Conservation (phyloP, 257 asterid genomes). For the Fraxinus quadrangulata region DNA sequence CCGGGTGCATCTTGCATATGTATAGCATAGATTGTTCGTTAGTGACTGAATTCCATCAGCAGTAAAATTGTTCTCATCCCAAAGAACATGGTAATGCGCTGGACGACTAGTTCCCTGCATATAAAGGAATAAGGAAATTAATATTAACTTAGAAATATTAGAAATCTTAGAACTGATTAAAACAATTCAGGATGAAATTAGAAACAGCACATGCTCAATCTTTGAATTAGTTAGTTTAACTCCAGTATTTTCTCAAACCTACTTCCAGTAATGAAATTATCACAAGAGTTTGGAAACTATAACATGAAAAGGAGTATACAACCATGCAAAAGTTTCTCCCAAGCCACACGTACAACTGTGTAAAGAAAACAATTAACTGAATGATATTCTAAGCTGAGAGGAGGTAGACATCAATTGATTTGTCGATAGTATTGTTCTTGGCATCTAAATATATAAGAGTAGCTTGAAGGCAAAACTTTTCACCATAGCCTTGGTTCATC, state of each 20-base stretch:
- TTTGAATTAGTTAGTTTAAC: no score
- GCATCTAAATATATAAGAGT: neutral
- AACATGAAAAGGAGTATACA: no score
- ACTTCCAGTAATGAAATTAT: no score
- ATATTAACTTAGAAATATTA: neutral
- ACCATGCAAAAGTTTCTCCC: no score
- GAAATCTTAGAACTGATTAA: neutral
- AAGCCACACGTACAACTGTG: neutral
- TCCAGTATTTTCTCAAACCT: no score
- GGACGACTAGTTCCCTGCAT: slow-evolving; percentile 97
- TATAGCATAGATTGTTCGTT: slow-evolving; percentile 94
- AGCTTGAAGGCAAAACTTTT: neutral
- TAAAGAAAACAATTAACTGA: neutral
- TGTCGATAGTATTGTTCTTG: neutral
- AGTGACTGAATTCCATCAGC: slow-evolving; percentile 94
- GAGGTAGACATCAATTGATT: neutral
- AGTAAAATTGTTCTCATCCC: slow-evolving; percentile 97
- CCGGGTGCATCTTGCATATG: slow-evolving; percentile 96
- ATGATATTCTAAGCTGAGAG: neutral
- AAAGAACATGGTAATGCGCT: slow-evolving; percentile 94
- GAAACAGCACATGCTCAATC: no score
- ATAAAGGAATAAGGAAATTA: neutral
- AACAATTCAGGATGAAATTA: no score
- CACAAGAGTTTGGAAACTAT: no score
- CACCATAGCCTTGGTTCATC: neutral